Percentiles rank a stretch among this genome's conserved stretches.
phyloP scores from a whole-genome alignment of 2,329 filamentous ascomycete species.

The Trichoderma sp. region DNA sequence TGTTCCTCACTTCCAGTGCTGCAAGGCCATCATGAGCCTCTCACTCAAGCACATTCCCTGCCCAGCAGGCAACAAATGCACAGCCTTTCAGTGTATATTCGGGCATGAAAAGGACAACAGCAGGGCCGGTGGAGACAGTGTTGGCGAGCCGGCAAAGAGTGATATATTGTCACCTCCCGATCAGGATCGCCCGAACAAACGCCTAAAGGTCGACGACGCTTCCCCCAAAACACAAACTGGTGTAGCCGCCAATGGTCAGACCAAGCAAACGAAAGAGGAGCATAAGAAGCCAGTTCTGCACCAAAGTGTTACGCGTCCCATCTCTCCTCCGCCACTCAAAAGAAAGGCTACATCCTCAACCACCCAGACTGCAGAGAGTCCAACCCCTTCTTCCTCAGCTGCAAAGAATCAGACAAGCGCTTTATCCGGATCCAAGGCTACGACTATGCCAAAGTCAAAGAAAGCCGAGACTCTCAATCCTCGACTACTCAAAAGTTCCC shows the following conservation, averaged over 20 bases:
- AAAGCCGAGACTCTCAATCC: conserved; percentile 66
- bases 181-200: conserved; percentile 41
- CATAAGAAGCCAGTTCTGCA: conserved; percentile 18
- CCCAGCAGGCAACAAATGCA: conserved; percentile 53
- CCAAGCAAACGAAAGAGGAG: neutral
- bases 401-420: conserved; percentile 27
- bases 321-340: conserved; percentile 43
- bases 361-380: conserved; percentile 19
- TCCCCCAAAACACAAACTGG: conserved; percentile 3
- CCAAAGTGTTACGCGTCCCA: conserved; percentile 37
- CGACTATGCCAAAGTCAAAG: conserved; percentile 31
- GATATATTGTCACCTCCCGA: conserved; percentile 28
- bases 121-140: conserved; percentile 11
- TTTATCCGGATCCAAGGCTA: conserved; percentile 29
- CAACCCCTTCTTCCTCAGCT: conserved; percentile 27
- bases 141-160: neutral
- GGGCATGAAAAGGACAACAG: conserved; percentile 47
- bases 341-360: conserved; percentile 32
- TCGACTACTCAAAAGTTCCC: conserved; percentile 62
- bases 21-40: conserved; percentile 41
- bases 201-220: conserved; percentile 36
- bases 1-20: conserved; percentile 8
- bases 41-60: conserved; percentile 55
- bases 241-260: conserved; percentile 3
- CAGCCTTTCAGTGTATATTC: conserved; percentile 56